phyloP scores from a whole-genome alignment of 2,329 filamentous ascomycete genomes.

The Penicillium psychrosexuale region DNA sequence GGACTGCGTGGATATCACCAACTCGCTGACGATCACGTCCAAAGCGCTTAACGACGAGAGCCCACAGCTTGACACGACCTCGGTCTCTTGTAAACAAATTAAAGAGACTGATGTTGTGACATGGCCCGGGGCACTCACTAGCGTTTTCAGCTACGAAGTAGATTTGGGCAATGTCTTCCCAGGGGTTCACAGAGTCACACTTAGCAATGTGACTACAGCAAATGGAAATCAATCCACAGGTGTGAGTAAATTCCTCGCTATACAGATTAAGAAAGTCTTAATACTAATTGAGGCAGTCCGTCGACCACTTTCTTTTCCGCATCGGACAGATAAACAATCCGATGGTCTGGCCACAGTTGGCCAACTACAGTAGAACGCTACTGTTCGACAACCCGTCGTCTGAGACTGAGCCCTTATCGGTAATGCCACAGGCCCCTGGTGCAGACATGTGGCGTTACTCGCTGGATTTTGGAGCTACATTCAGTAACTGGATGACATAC shows the following conservation, averaged over 20 bases:
- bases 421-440: slow-evolving; percentile 56
- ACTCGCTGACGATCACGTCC: slow-evolving; percentile 51
- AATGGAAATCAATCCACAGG: slow-evolving; percentile 44
- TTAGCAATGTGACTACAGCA: slow-evolving; percentile 52
- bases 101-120: slow-evolving; percentile 45
- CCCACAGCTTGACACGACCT: slow-evolving; percentile 45
- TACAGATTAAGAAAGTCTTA: not conserved
- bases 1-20: slow-evolving; percentile 56
- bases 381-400: slow-evolving; percentile 41
- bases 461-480: slow-evolving; percentile 58
- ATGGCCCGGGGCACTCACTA: slow-evolving; percentile 56
- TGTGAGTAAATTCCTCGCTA: slow-evolving; percentile 4
- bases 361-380: slow-evolving; percentile 58
- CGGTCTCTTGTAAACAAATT: slow-evolving; percentile 47
- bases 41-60: slow-evolving; percentile 45
- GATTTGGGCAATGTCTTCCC: slow-evolving; percentile 9
- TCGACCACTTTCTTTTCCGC: slow-evolving; percentile 62
- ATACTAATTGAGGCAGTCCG: slow-evolving; percentile 34
- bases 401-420: slow-evolving; percentile 47
- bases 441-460: slow-evolving; percentile 63
- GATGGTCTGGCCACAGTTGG: slow-evolving; percentile 53
- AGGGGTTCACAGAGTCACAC: slow-evolving; percentile 58
- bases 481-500: slow-evolving; percentile 59
- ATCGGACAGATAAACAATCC: slow-evolving; percentile 58
- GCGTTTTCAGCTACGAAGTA: slow-evolving; percentile 50